Evolutionary conservation across 306 rosid species (phyloP).

Genomic region (Vigna unguiculata): DNA sequence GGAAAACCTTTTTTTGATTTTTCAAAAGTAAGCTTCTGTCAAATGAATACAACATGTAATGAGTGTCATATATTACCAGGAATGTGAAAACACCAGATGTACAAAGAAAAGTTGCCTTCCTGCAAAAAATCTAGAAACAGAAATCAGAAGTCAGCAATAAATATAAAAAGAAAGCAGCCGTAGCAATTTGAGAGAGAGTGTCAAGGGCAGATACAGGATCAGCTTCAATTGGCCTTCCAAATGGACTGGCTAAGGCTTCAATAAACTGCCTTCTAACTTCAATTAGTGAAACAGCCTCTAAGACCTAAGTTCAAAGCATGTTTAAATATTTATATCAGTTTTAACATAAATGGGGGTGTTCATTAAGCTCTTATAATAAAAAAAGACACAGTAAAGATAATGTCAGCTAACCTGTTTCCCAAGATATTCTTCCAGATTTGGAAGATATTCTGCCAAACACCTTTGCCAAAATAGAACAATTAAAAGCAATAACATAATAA

Average conservation of each 20-base stretch:
- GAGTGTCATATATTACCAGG: slow-evolving; percentile 64
- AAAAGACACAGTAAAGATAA: slow-evolving; percentile 24
- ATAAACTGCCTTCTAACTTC: slow-evolving; percentile 84
- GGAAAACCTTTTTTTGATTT: slow-evolving; percentile 26
- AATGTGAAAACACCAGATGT: slow-evolving; percentile 73
- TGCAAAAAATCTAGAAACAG: slow-evolving; percentile 78
- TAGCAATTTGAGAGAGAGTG: slow-evolving; percentile 24
- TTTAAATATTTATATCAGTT: slow-evolving; percentile 16
- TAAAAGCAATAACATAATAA: slow-evolving; percentile 35
- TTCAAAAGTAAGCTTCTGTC: slow-evolving; percentile 25
- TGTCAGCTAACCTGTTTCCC: slow-evolving; percentile 80
- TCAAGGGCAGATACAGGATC: slow-evolving; percentile 68
- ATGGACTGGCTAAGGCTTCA: slow-evolving; percentile 69
- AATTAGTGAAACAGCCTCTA: slow-evolving; percentile 80
- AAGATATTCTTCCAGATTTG: slow-evolving; percentile 86
- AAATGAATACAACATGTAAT: background rate
- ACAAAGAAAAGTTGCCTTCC: slow-evolving; percentile 79
- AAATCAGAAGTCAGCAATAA: slow-evolving; percentile 39
- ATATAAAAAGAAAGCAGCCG: slow-evolving; percentile 35
- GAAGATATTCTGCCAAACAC: slow-evolving; percentile 96
- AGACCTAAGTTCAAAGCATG: slow-evolving; percentile 57
- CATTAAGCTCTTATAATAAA: background rate
- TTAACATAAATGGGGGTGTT: slow-evolving; percentile 22
- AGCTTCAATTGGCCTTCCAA: slow-evolving; percentile 96
- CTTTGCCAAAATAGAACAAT: slow-evolving; percentile 51